Conservation (phyloP, 805 yeast genomes). For the Tetrapisispora iriomotensis region DNA sequence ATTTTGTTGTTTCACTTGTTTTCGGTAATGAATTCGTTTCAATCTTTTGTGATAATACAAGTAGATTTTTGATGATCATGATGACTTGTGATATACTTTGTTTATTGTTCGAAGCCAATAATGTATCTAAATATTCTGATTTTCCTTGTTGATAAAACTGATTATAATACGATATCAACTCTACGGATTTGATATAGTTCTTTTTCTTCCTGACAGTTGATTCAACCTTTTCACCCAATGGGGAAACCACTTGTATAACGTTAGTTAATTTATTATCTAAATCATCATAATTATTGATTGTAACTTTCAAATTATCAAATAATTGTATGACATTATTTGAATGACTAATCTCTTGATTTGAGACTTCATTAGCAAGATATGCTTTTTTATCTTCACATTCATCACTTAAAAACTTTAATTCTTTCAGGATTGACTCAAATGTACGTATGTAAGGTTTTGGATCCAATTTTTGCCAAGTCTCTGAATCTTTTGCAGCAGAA, state of each 20-base stretch:
- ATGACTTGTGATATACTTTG: constrained; percentile 52
- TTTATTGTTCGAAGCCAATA: constrained; percentile 45
- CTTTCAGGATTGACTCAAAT: constrained; percentile 74
- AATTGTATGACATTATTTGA: constrained; percentile 50
- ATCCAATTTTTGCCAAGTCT: constrained; percentile 37
- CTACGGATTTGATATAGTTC: constrained; percentile 60
- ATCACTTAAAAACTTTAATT: constrained; percentile 50
- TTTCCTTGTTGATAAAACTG: constrained; percentile 46
- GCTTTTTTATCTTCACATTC: constrained; percentile 45
- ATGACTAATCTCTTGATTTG: constrained; percentile 54
- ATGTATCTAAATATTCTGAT: constrained; percentile 46
- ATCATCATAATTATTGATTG: constrained; percentile 17
- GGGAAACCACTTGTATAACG: constrained; percentile 52
- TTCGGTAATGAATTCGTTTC: constrained; percentile 43
- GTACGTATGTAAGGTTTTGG: constrained; percentile 93
- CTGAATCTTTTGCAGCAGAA: constrained; percentile 1
- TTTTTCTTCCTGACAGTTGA: constrained; percentile 64
- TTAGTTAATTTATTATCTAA: constrained; percentile 30
- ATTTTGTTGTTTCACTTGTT: constrained; percentile 26
- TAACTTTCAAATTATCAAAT: constrained; percentile 13
- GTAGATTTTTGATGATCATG: constrained; percentile 51
- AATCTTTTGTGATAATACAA: constrained; percentile 55
- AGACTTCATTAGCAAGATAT: constrained; percentile 47
- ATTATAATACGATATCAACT: constrained; percentile 66
- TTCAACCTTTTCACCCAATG: constrained; percentile 59